Evolutionary conservation across 2,329 filamentous ascomycete genomes (phyloP).

Genomic region (Neospermospora avenae): DNA sequence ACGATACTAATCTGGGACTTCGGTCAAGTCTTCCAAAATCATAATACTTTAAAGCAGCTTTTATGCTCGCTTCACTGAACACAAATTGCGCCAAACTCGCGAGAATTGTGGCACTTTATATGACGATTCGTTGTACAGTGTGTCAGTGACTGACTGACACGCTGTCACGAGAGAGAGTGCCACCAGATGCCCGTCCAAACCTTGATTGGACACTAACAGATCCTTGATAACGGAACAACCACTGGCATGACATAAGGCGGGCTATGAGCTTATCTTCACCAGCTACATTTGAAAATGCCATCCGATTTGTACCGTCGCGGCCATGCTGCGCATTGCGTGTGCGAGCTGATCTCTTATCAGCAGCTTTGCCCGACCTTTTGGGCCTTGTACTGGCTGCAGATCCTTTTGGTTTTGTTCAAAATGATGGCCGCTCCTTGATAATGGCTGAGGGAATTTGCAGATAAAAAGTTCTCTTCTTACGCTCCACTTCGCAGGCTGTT

Average conservation of each 20-base stretch:
- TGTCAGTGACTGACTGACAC: too few species aligned
- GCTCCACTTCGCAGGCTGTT: neutral
- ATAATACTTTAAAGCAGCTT: too few species aligned
- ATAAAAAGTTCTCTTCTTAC: neutral
- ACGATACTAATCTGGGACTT: too few species aligned
- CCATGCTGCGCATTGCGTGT: neutral
- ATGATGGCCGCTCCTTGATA: neutral
- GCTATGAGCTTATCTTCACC: neutral
- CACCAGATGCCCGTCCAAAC: neutral
- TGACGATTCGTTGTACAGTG: neutral
- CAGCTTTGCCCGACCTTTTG: neutral
- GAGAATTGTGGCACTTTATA: neutral
- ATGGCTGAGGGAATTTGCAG: neutral
- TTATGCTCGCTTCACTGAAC: neutral
- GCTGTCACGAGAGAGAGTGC: neutral
- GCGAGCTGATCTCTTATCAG: slow-evolving; percentile 6
- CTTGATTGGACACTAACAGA: neutral
- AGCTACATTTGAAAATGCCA: neutral
- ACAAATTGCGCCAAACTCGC: neutral
- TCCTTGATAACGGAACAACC: neutral
- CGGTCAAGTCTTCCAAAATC: too few species aligned
- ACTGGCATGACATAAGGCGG: neutral
- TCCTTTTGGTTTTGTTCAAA: neutral
- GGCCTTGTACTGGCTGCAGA: neutral
- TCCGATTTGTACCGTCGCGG: neutral